These are phyloP conservation scores for Cucumis hystrix DNA, from an alignment of 306 rosid species.

Conservation along the genomic window DNA sequence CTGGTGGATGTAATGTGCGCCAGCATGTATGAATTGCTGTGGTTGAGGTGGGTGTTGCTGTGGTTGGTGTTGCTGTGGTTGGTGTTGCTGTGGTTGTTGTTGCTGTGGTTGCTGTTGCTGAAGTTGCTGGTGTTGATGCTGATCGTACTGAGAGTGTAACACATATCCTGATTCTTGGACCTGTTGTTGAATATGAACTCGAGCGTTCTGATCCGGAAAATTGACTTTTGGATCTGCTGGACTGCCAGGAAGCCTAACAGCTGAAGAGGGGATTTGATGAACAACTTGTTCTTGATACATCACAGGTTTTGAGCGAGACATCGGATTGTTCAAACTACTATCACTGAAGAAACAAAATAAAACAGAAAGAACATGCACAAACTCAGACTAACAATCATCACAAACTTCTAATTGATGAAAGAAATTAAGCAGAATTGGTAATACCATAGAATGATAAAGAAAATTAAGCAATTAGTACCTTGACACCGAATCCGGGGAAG, in stretches of 20 bases:
- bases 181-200: constrained; percentile 68
- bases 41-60: constrained; percentile 41
- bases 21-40: constrained; percentile 44
- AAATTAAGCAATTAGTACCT: constrained; percentile 32
- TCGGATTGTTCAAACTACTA: constrained; percentile 49
- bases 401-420: not conserved
- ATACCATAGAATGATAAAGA: not conserved
- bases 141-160: constrained; percentile 62
- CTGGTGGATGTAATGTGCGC: constrained; percentile 67
- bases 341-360: constrained; percentile 52
- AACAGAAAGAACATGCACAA: constrained; percentile 5
- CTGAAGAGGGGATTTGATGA: constrained; percentile 50
- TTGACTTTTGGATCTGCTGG: constrained; percentile 50
- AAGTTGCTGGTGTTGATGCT: constrained; percentile 27
- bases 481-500: constrained; percentile 92
- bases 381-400: constrained; percentile 16
- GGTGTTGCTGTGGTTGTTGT: constrained; percentile 38
- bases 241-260: constrained; percentile 41
- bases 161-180: constrained; percentile 61
- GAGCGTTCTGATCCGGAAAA: constrained; percentile 40
- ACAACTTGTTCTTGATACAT: constrained; percentile 63
- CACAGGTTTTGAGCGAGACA: constrained; percentile 47
- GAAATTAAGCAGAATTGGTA: not conserved
- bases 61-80: constrained; percentile 30
- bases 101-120: constrained; percentile 38